A percentile compares a stretch with the other conserved stretches of the same genome.
These are phyloP conservation scores for Penicillium ucsense DNA, from an alignment of 495 filamentous ascomycete species.

Conservation along the genomic window DNA sequence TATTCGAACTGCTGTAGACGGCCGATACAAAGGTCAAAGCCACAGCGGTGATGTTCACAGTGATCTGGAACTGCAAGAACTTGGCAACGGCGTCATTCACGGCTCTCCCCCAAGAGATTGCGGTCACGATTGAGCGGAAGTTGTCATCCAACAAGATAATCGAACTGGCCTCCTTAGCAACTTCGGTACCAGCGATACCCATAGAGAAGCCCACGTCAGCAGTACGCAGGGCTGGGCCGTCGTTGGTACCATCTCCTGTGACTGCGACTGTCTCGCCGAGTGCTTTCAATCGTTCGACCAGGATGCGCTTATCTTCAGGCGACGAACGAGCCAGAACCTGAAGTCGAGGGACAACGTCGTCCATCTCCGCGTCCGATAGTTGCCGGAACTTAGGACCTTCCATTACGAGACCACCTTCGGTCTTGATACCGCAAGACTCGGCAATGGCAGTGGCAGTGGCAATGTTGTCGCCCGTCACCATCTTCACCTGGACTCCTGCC, in stretches of 20 bases:
- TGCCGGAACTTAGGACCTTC: conserved; percentile 80
- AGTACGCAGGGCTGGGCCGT: conserved; percentile 75
- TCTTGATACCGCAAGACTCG: conserved; percentile 72
- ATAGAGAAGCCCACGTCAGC: conserved; percentile 90
- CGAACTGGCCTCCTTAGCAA: conserved; percentile 87
- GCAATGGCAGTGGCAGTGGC: conserved; percentile 77
- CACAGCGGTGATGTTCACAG: conserved; percentile 84
- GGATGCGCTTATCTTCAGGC: conserved; percentile 78
- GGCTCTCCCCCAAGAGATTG: conserved; percentile 80
- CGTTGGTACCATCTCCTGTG: conserved; percentile 85
- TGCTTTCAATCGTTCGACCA: conserved; percentile 64
- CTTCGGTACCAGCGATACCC: conserved; percentile 84
- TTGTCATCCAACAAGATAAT: conserved; percentile 92
- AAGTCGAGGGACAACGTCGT: conserved; percentile 60
- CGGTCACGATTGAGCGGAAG: conserved; percentile 80
- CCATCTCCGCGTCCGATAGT: conserved; percentile 59
- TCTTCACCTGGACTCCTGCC: conserved; percentile 76
- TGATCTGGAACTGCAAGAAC: conserved; percentile 87
- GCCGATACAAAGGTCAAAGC: conserved; percentile 74
- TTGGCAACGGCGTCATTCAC: conserved; percentile 88
- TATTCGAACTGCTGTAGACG: conserved; percentile 53
- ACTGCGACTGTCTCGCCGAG: conserved; percentile 76
- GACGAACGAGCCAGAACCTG: conserved; percentile 81
- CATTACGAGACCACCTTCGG: conserved; percentile 62
- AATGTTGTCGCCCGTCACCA: conserved; percentile 84